Evolutionary conservation across 2,329 filamentous ascomycete genomes (phyloP).

Genomic region (Fusarium praegraminearum): DNA sequence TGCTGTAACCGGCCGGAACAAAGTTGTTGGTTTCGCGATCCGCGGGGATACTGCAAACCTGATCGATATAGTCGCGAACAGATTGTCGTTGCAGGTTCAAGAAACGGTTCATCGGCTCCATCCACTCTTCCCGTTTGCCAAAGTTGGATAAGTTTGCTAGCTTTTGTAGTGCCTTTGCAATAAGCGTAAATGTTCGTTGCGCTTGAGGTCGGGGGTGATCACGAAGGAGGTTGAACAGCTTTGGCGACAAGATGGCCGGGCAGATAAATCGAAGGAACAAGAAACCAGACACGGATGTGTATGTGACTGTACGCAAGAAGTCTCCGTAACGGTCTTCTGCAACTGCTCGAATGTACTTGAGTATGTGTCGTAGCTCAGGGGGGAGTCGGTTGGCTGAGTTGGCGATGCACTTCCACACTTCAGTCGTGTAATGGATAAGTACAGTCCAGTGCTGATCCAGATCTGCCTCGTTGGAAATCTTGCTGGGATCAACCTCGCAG

Average conservation of each 20-base stretch:
- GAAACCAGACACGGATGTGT: constrained; percentile 95
- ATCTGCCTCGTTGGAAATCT: constrained; percentile 73
- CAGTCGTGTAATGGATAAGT: constrained; percentile 80
- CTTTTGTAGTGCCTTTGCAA: constrained; percentile 92
- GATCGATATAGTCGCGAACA: constrained; percentile 89
- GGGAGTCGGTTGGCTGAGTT: constrained; percentile 81
- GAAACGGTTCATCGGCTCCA: constrained; percentile 98
- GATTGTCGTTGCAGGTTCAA: constrained; percentile 78
- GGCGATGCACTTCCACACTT: constrained; percentile 87
- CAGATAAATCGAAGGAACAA: constrained; percentile 95
- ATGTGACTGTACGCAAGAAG: constrained; percentile 88
- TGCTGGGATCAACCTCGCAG: constrained; percentile 94
- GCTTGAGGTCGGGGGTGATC: constrained; percentile 87
- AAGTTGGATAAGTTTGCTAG: constrained; percentile 92
- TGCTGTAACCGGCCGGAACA: constrained; percentile 88
- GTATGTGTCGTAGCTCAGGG: constrained; percentile 82
- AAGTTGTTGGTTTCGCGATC: constrained; percentile 72
- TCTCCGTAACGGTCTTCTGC: constrained; percentile 96
- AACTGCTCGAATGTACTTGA: constrained; percentile 91
- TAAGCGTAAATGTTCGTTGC: constrained; percentile 88
- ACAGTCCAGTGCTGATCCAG: constrained; percentile 85
- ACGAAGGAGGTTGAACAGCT: constrained; percentile 85
- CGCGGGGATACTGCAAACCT: constrained; percentile 83
- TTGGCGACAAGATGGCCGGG: constrained; percentile 94
- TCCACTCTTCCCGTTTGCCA: constrained; percentile 96